Evolutionary conservation across 106 monocot genomes (phyloP).

Genomic region (Cymbidium sinense): DNA sequence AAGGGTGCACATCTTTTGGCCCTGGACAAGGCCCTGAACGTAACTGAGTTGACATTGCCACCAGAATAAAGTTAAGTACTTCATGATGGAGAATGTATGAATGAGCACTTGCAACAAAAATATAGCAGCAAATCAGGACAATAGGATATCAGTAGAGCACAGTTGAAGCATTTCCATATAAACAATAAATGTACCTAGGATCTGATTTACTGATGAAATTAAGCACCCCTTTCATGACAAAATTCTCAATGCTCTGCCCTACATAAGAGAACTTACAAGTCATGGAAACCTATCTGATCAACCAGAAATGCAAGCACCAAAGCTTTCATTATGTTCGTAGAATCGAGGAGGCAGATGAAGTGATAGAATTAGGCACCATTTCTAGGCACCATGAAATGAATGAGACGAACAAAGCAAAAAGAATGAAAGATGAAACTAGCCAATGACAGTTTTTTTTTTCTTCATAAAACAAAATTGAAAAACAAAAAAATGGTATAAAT

Average conservation of each 20-base stretch:
- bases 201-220: slow-evolving; percentile 65
- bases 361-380: neutral
- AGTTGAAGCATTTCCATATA: slow-evolving; percentile 2
- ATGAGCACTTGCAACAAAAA: slow-evolving; percentile 48
- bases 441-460: neutral
- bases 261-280: slow-evolving; percentile 7
- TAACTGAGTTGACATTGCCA: slow-evolving; percentile 92
- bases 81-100: slow-evolving; percentile 88
- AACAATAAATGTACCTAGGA: slow-evolving; percentile 60
- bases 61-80: slow-evolving; percentile 83
- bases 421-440: neutral
- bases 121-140: slow-evolving; percentile 25
- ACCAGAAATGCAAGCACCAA: neutral
- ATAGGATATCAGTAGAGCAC: neutral
- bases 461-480: neutral
- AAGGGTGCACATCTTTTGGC: slow-evolving; percentile 73
- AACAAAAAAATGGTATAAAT: neutral
- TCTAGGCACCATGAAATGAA: neutral
- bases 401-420: neutral
- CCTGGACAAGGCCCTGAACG: slow-evolving; percentile 78
- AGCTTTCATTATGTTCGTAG: neutral
- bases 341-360: neutral
- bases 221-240: slow-evolving; percentile 70
- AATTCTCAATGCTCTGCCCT: slow-evolving; percentile 60
- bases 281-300: neutral